phyloP scores from a whole-genome alignment of 352 stramenopile species.

The Phytophthora nicotianae region DNA sequence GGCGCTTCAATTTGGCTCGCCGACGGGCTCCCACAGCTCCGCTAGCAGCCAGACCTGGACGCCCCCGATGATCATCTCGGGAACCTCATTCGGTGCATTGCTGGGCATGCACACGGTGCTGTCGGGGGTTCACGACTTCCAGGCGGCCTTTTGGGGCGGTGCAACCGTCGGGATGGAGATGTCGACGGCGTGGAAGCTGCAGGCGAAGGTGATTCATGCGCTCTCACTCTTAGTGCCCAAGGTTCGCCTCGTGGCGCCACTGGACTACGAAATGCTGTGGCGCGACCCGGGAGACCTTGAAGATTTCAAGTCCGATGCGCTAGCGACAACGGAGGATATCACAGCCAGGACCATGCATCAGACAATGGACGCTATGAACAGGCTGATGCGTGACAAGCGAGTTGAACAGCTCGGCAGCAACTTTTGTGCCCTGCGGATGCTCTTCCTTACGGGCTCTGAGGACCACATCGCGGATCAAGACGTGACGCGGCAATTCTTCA shows the following conservation, averaged over 20 bases:
- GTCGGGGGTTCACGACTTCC: conserved; percentile 46
- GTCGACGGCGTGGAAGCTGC: conserved; percentile 44
- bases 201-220: conserved; percentile 43
- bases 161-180: conserved; percentile 50
- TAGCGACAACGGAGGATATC: conserved; percentile 53
- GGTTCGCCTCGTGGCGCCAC: conserved; percentile 39
- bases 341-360: conserved; percentile 39
- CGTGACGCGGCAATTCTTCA: conserved; percentile 35
- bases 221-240: conserved; percentile 43
- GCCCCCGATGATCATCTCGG: conserved; percentile 54
- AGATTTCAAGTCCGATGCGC: conserved; percentile 52
- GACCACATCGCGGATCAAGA: conserved; percentile 45
- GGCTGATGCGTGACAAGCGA: conserved; percentile 21
- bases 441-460: conserved; percentile 42
- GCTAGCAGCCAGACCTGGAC: neutral
- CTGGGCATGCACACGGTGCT: conserved; percentile 56
- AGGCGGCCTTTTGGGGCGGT: conserved; percentile 46
- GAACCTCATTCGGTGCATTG: conserved; percentile 58
- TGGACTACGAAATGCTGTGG: conserved; percentile 43
- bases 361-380: conserved; percentile 29
- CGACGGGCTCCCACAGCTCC: neutral
- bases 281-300: conserved; percentile 46
- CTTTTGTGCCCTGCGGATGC: conserved; percentile 24
- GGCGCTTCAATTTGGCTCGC: conserved; percentile 18
- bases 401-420: conserved; percentile 14